Evolutionary conservation across 2,329 filamentous ascomycete genomes (phyloP), one percentile per base, ranked within the genome.

Genomic region (Emydomyces testavorans): DNA sequence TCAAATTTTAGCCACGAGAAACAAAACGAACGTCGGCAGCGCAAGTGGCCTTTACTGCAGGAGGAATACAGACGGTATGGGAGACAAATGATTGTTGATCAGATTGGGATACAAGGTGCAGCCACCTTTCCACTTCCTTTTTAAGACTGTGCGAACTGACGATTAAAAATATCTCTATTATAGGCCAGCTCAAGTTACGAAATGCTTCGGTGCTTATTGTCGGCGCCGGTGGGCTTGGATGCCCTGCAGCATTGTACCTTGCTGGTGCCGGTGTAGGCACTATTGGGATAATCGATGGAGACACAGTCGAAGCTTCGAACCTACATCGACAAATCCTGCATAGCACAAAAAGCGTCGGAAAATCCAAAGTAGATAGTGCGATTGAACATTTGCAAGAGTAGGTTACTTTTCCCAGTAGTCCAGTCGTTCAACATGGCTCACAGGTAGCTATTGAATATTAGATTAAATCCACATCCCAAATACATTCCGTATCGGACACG

Each of bases 301-400:
- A 98, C 65, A 73, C 72, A 0, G 90, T 98, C 24, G 92, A 96
- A 62, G 69, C 75, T 13, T 94, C 88, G 23, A 98, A 98, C 61
- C 73, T 98, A 11, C 92, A 96, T 69, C 81, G 92, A 0, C 92
- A 98, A 66, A 79, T 96, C 43, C 76, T 88, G 26, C 90, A 98
- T 62, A 75, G 75, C 2, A 84, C 80, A 0, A 69, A 71, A 2
- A 77, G 78, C 44, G 78, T 93, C 3, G 85, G 85, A 8, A 77
- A 77, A 70, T 73, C 71, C 49, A 96, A 96, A 66, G 87, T 92
- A 2, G 78, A 87, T 48, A 94, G 86, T 61, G 83, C 82, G 3
- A 73, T 81, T 46, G 62, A 71, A 13, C 80, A 75, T 57, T 62
- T 85, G 3, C 68, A 66, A 56, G 67, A 71, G 78, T 81, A 60